Percentiles rank a stretch among this genome's conserved stretches.
phyloP scores from a whole-genome alignment of 106 monocot genomes.

The Triglochin maritima region DNA sequence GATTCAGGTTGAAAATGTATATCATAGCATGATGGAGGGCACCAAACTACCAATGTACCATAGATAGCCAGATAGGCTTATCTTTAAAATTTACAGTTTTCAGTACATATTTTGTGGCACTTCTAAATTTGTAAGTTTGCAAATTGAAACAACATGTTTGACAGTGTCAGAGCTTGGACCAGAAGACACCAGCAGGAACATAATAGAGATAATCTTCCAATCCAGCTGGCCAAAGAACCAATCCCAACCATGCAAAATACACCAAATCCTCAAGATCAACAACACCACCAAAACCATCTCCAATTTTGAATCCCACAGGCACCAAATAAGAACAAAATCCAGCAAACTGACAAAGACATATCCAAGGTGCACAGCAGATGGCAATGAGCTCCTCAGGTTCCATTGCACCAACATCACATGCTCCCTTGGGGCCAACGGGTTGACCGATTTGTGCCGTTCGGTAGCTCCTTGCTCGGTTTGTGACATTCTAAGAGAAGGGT shows the following conservation, averaged over 20 bases:
- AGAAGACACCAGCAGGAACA: slow-evolving; percentile 20
- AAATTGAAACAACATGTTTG: not conserved
- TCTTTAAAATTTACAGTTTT: too few species aligned
- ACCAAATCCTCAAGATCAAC: slow-evolving; percentile 23
- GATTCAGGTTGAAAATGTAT: too few species aligned
- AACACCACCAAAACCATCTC: slow-evolving; percentile 11
- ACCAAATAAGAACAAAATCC: slow-evolving; percentile 12
- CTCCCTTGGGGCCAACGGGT: slow-evolving; percentile 10
- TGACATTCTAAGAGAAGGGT: slow-evolving; percentile 20
- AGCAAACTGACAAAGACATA: slow-evolving; percentile 1
- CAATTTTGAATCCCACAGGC: slow-evolving; percentile 23
- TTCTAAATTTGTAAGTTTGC: too few species aligned
- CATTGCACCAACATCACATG: slow-evolving; percentile 15
- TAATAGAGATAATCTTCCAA: slow-evolving; percentile 24
- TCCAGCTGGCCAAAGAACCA: slow-evolving; percentile 26
- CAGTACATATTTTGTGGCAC: too few species aligned
- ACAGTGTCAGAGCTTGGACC: slow-evolving; percentile 17
- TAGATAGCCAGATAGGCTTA: too few species aligned
- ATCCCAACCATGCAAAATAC: slow-evolving; percentile 19
- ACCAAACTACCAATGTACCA: too few species aligned
- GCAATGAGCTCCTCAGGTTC: slow-evolving; percentile 28
- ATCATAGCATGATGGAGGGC: too few species aligned
- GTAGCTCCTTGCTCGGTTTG: slow-evolving; percentile 6
- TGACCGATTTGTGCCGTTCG: slow-evolving; percentile 15
- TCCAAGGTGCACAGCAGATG: slow-evolving; percentile 25